phyloP scores from a whole-genome alignment of 2,329 filamentous ascomycete species.

The Bipolaris zeicola region DNA sequence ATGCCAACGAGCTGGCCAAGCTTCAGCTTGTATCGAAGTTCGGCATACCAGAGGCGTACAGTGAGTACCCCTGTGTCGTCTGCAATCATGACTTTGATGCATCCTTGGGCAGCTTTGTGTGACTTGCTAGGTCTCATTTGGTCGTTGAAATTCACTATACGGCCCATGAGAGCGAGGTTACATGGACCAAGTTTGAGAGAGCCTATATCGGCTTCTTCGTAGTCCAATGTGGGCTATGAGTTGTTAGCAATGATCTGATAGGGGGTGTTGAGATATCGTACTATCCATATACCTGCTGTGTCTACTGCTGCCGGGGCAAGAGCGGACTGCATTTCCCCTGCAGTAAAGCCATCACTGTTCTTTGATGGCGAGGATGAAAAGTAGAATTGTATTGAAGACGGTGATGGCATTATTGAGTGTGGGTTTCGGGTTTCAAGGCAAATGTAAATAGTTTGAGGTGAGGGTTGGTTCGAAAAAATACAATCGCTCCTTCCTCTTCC shows the following conservation, averaged over 20 bases:
- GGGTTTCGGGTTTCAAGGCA: not conserved
- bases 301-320: conserved; percentile 43
- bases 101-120: conserved; percentile 56
- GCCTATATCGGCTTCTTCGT: conserved; percentile 56
- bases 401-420: conserved; percentile 39
- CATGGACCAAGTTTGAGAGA: conserved; percentile 57
- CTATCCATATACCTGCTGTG: conserved; percentile 27
- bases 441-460: not conserved
- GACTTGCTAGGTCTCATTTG: conserved; percentile 51
- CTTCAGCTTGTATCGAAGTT: conserved; percentile 50
- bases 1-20: conserved; percentile 62
- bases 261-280: not conserved
- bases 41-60: conserved; percentile 60
- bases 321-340: conserved; percentile 51
- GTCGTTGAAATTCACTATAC: conserved; percentile 62
- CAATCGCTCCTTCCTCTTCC: not conserved
- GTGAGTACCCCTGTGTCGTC: conserved; percentile 62
- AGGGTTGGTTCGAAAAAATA: not conserved
- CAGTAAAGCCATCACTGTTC: conserved; percentile 60
- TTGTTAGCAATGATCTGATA: conserved; percentile 6
- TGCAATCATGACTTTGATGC: conserved; percentile 60
- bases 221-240: conserved; percentile 54
- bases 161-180: conserved; percentile 59
- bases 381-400: conserved; percentile 53
- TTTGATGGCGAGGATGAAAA: conserved; percentile 41